Percentiles rank a stretch among this genome's conserved stretches.
Evolutionary conservation across 179 eudicot genomes (phyloP).

Genomic region (Camellia oleifera): DNA sequence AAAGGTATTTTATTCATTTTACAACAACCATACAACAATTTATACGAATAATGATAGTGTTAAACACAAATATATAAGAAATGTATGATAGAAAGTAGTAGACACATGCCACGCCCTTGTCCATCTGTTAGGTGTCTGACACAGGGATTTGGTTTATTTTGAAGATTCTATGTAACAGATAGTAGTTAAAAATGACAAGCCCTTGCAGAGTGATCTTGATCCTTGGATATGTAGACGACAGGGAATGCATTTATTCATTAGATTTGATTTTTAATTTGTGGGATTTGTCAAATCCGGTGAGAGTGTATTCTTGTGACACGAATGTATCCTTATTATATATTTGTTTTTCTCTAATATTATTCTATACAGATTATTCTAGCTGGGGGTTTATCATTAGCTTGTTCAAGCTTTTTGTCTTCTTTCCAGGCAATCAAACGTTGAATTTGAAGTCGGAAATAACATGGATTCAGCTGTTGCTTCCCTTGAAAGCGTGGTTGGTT

Average conservation of each 20-base stretch:
- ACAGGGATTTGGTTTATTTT: no score
- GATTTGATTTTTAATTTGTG: background rate
- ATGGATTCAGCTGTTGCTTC: constrained; percentile 1
- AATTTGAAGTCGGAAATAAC: constrained; percentile 10
- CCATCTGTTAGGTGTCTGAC: no score
- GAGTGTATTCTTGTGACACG: background rate
- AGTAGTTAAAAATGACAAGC: background rate
- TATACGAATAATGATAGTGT: no score
- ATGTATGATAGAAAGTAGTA: no score
- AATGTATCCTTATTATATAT: background rate
- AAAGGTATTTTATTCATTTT: no score
- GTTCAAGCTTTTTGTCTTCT: background rate
- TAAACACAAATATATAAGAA: no score
- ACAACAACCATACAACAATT: no score
- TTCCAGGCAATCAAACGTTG: constrained; percentile 2
- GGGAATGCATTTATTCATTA: background rate
- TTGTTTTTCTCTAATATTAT: background rate
- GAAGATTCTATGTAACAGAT: no score
- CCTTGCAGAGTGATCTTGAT: background rate
- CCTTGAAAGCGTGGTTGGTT: constrained; percentile 1
- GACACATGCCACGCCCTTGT: no score
- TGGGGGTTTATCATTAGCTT: background rate
- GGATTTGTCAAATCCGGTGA: background rate
- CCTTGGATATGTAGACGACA: background rate
- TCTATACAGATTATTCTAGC: constrained; percentile 7